These are phyloP conservation scores for Ustilago crameri DNA, from an alignment of 1,284 basidiomycete genomes.

Conservation along the genomic window DNA sequence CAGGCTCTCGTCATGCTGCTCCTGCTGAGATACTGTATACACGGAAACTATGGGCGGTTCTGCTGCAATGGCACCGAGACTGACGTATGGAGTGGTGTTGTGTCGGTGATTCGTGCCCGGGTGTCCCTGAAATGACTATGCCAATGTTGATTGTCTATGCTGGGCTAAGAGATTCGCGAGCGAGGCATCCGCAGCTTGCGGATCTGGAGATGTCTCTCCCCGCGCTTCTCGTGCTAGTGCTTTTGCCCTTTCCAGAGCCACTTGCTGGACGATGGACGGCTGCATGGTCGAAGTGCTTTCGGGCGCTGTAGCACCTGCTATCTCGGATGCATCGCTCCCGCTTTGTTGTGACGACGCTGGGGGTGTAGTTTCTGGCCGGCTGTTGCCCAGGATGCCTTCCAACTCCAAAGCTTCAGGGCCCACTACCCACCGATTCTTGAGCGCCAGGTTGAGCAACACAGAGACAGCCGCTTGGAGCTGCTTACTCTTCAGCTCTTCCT, in stretches of 20 bases:
- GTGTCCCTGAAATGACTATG: conserved; percentile 9
- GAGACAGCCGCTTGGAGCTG: conserved; percentile 51
- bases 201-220: conserved; percentile 6
- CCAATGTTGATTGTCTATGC: conserved; percentile 15
- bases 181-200: conserved; percentile 19
- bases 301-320: not conserved
- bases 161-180: conserved; percentile 35
- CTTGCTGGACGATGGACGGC: conserved; percentile 42
- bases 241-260: conserved; percentile 39
- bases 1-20: too few relatives aligned
- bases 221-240: conserved; percentile 39
- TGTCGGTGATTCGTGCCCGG: not conserved
- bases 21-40: not conserved
- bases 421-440: conserved; percentile 53
- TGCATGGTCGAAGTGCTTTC: conserved; percentile 5
- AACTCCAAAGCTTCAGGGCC: conserved; percentile 55
- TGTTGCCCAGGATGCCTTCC: conserved; percentile 46
- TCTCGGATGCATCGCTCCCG: not conserved
- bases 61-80: not conserved
- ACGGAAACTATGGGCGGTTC: too few relatives aligned
- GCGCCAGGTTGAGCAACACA: conserved; percentile 54
- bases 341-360: conserved; percentile 1
- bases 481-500: conserved; percentile 40
- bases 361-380: not conserved
- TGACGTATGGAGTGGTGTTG: conserved; percentile 3